These are phyloP conservation scores for Begonia masoniana DNA, from an alignment of 306 rosid genomes.

Conservation along the genomic window DNA sequence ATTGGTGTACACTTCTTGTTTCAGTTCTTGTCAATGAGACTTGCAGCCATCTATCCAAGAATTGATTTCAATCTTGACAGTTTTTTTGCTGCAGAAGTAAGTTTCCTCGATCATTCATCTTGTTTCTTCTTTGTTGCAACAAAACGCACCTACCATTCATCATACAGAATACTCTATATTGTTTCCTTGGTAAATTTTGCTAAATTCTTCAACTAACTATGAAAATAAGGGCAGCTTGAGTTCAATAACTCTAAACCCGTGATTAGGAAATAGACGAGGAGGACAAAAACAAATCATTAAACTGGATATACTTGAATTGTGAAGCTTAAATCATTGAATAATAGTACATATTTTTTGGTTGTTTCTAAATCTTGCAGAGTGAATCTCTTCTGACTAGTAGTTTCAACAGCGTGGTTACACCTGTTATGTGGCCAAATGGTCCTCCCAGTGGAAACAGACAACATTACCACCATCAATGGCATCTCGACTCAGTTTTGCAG, in stretches of 20 bases:
- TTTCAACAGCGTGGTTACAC: constrained; percentile 40
- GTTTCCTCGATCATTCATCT: constrained; percentile 6
- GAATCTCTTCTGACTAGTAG: constrained; percentile 42
- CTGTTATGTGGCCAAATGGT: constrained; percentile 51
- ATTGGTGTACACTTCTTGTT: constrained; percentile 15
- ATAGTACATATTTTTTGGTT: too few relatives aligned
- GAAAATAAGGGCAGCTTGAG: too few relatives aligned
- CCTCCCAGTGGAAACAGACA: constrained; percentile 48
- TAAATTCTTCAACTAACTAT: too few relatives aligned
- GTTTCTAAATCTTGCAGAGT: constrained; percentile 28
- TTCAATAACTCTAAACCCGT: too few relatives aligned
- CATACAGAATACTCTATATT: too few relatives aligned
- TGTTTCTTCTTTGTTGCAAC: too few relatives aligned
- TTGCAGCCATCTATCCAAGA: constrained; percentile 79
- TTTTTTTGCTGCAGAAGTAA: constrained; percentile 64
- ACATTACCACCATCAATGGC: constrained; percentile 75
- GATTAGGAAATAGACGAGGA: too few relatives aligned
- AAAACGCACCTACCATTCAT: too few relatives aligned
- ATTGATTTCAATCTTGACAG: constrained; percentile 69
- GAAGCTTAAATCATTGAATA: too few relatives aligned
- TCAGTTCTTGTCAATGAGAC: constrained; percentile 93
- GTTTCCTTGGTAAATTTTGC: too few relatives aligned
- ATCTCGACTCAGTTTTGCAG: constrained; percentile 42
- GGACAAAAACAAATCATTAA: too few relatives aligned
- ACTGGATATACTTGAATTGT: too few relatives aligned